phyloP scores from a whole-genome alignment of 306 rosid genomes.

The Medicago lupulina region DNA sequence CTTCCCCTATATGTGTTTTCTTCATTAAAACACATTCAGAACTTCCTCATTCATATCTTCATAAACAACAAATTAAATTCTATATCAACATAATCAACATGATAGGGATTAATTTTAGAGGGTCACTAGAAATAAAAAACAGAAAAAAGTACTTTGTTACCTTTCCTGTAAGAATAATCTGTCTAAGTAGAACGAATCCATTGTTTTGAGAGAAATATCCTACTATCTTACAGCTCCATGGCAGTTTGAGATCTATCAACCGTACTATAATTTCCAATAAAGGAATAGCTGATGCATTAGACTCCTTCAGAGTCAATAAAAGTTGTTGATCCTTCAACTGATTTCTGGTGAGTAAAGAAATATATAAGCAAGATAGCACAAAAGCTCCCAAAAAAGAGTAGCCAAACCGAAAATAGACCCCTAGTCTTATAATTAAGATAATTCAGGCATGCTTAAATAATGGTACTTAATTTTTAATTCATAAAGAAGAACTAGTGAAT shows the following conservation, averaged over 20 bases:
- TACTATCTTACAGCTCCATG: slow-evolving; percentile 87
- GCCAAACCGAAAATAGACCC: slow-evolving; percentile 23
- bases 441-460: slow-evolving; percentile 11
- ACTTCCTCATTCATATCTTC: background rate
- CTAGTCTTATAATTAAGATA: slow-evolving; percentile 2
- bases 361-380: slow-evolving; percentile 46
- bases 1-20: background rate
- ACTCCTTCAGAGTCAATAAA: slow-evolving; percentile 59
- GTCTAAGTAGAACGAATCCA: slow-evolving; percentile 69
- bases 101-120: no score
- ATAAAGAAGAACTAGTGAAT: slow-evolving; percentile 1
- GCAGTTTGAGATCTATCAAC: slow-evolving; percentile 74
- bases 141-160: slow-evolving; percentile 42
- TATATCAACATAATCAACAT: no score
- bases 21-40: background rate
- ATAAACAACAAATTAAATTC: no score
- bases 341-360: slow-evolving; percentile 59
- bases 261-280: slow-evolving; percentile 71
- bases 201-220: slow-evolving; percentile 74
- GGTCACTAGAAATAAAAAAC: no score
- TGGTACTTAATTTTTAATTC: background rate
- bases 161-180: slow-evolving; percentile 74
- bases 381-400: background rate
- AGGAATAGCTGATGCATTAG: slow-evolving; percentile 55
- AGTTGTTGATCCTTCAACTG: slow-evolving; percentile 67